Percentiles rank a stretch among this genome's conserved stretches.
These are phyloP conservation scores for Blumeriella jaapii DNA, from an alignment of 2,329 filamentous ascomycete species.

Conservation along the genomic window DNA sequence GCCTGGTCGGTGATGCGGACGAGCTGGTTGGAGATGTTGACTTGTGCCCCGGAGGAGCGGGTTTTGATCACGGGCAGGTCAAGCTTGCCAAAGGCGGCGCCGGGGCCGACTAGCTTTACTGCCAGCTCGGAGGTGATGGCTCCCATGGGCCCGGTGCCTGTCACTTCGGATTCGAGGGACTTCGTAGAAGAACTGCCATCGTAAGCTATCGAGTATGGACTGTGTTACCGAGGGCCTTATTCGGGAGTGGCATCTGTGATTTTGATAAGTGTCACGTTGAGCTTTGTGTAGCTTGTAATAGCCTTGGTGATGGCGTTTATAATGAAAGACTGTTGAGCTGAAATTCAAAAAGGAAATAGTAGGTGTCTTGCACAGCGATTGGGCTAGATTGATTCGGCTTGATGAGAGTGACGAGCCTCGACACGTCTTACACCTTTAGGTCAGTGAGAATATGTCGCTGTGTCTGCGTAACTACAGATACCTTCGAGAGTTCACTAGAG, in stretches of 20 bases:
- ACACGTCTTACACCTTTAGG: too few species aligned
- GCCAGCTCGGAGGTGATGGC: constrained; percentile 9
- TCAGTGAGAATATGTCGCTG: too few species aligned
- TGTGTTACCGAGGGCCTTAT: background rate
- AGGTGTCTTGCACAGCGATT: background rate
- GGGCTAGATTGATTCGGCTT: too few species aligned
- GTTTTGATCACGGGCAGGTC: constrained; percentile 9
- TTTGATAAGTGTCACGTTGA: constrained; percentile 10
- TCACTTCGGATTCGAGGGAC: constrained; percentile 6
- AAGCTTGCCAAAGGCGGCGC: constrained; percentile 6
- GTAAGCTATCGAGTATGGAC: too few species aligned
- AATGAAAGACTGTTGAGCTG: background rate
- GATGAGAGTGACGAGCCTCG: background rate
- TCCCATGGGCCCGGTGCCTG: constrained; percentile 7
- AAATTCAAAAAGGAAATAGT: background rate
- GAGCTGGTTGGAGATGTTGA: constrained; percentile 6
- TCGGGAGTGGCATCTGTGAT: constrained; percentile 12
- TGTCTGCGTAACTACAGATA: too few species aligned
- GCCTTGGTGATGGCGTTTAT: constrained; percentile 12
- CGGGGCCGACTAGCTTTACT: constrained; percentile 7
- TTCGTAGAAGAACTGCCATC: constrained; percentile 9
- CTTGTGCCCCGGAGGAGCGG: constrained; percentile 5
- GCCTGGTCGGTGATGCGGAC: constrained; percentile 9
- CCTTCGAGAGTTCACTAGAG: too few species aligned
- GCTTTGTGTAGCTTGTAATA: constrained; percentile 8